Base-by-base conservation (phyloP, 1,139 yeast species). In the Taiozyma sp. region DNA sequence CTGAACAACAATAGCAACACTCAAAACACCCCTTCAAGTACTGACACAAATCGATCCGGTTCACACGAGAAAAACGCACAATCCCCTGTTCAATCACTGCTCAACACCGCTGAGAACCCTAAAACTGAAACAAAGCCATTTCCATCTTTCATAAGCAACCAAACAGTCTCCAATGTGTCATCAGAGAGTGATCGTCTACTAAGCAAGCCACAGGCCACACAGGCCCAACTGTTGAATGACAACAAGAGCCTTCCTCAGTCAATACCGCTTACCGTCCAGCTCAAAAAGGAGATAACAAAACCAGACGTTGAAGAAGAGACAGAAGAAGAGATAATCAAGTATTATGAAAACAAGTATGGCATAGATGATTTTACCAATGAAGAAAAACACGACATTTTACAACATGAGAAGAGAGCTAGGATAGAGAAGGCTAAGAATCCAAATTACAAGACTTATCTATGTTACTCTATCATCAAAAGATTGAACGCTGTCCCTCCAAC, bases 391-490 rank as follows among this genome's bases (percentile, higher is more conserved):
- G 65, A 62, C 42, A 62, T 62, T 10, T 47, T 62, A 22, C 63
- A 60, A 39, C 65, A 62, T 44, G 65, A 62, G 37, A 57, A 57
- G 22, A 51, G 65, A 34, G 62, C 63, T 1, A 46, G 61, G 21
- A 52, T 60, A 29, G 65, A 62, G 49, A 56, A 60, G 43, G 48
- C 50, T n/a, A 59, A 51, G 41, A 58, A 62, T 48, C 61, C 64
- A 21, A 57, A 54, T 35, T 62, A 62, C 44, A 61, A 59, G 50
- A 61, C 64, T 1, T 61, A 54, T 37, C 35, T 62, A 24, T 62
- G 65, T 42, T 62, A 62, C 45, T 59, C 63, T 4, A 62, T 62
- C 37, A 62, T 62, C 42, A 62, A 62, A 49, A 48, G 65, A 40
- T 49, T 62, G 30, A 62, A 62, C 46, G 54, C 61, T 8, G 55